Base-by-base conservation (phyloP, 2,329 filamentous ascomycete genomes). In the Sporothrix pallida region DNA sequence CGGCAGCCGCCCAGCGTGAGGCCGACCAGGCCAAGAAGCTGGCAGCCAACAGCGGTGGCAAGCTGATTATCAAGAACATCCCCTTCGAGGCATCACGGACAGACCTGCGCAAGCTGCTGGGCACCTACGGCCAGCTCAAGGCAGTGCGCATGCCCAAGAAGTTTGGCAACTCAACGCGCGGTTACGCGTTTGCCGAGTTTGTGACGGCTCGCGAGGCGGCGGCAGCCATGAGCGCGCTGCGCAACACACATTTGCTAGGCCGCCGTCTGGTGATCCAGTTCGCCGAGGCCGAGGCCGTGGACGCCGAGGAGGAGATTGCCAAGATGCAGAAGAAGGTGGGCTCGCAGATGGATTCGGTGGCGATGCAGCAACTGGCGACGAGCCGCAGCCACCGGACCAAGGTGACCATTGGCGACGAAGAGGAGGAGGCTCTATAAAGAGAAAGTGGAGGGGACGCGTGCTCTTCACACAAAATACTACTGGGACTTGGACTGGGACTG, bases 311-410 rank as follows among this genome's bases (percentile, higher is more conserved):
- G 83, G 95, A 98, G 84, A 96, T 99, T 80, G 91, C 93, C 81
- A 95, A 94, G 85, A 97, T 99, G 92, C 93, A 97, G 84, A 93
- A 93, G 87, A 99, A 98, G 87, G 92, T 97, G 80, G 93, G 93
- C 75, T 90, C 91, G 75, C 95, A 98, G 84, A 89, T 93, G 81
- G 93, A 97, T 84, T 96, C 95, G 84, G 92, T 98, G 79, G 93
- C 93, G 78, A 86, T 97, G 80, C 94, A 97, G 84, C 91, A 94
- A 82, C 91, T 98, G 80, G 95, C 92, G 76, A 93, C 92, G 79
- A 89, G 89, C 80, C 93, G 75, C n/a, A 71, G 70, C 23, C 75
- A 92, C 78, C 90, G 95, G 80, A 94, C 92, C 83, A 97, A 93
- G 86, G 94, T 98, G 85, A 95, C 91, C 84, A 91, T 97, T 84